phyloP scores from a whole-genome alignment of 2,329 filamentous ascomycete species.

The Hypoxylon sp. region DNA sequence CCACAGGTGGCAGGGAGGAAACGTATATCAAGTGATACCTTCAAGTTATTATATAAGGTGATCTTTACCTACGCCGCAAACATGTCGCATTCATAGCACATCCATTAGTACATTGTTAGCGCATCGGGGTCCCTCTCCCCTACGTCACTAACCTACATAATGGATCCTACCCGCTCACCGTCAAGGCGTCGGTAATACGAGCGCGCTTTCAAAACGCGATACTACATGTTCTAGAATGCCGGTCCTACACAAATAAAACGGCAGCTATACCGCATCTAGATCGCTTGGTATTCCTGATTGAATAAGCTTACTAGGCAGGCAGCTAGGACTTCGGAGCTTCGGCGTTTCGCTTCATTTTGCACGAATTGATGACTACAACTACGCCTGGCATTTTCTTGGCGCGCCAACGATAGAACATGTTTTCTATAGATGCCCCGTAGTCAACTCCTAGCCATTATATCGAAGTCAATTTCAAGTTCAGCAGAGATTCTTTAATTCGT shows the following conservation, averaged over 20 bases:
- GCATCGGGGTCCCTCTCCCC: not conserved
- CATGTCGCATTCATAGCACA: not conserved
- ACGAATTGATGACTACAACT: not conserved
- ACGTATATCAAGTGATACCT: not conserved
- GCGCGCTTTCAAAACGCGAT: not conserved
- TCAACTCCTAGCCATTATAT: not conserved
- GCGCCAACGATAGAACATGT: too few species aligned
- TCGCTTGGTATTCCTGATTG: constrained; percentile 4
- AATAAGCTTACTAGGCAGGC: constrained; percentile 7
- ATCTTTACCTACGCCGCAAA: not conserved
- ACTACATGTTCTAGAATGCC: constrained; percentile 3
- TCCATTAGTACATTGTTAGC: not conserved
- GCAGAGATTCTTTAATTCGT: not conserved
- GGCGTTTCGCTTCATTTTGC: constrained; percentile 18
- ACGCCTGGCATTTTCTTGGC: too few species aligned
- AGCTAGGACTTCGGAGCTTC: constrained; percentile 3
- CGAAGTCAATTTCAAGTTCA: not conserved
- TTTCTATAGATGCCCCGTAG: not conserved
- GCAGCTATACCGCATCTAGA: constrained; percentile 6
- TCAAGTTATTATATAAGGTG: not conserved
- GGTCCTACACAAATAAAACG: not conserved
- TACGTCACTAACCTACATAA: constrained; percentile 6
- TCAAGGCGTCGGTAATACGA: constrained; percentile 16
- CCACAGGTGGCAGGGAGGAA: too few species aligned
- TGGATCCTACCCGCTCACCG: not conserved